Evolutionary conservation across 176 grass and related monocot genomes (phyloP), one percentile per base, ranked within the genome.

Genomic region (Luzula sylvatica): DNA sequence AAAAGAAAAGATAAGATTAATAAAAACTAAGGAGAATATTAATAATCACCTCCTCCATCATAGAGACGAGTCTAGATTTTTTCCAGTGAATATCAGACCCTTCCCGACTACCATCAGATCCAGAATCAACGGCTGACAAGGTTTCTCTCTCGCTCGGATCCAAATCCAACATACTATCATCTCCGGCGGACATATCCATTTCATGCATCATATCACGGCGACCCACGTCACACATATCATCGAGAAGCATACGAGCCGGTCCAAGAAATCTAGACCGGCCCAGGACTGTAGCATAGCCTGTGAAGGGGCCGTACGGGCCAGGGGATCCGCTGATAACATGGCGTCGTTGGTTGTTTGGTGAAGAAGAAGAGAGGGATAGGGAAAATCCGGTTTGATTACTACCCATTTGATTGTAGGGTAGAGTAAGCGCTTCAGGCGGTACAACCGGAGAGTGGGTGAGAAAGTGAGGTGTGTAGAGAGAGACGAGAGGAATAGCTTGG

Each of bases 161-260:
- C 28, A 52, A 47, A 42, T 87, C 74, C 64, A 87, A 54, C 1
- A 67, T 56, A 43, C 73, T 52, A 17, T 69, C 62, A 39, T 68
- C 51, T 38, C 69, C 68, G 1, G 14, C 13, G 7, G 46, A 17
- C 4, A 15, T 55, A 25, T 29, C 83, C 11, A 17, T 26, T 0
- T 55, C 68, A 32, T 58, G 69, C 15, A 61, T 65, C 26, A 65
- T 40, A 16, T 96, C 86, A 8, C 72, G 61, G 53, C 69, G 65
- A 6, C 81, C 86, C 0, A 87, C 86, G 77, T 83, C 72, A 79
- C 93, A 98, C 66, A 83, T 76, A 74, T 92, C 93, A 51, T 98
- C 82, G 0, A 98, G 86, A 11, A 98, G 71, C 69, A 83, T 82
- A 74, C 78, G 78, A 7, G 93, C 86, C 4, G 93, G 93, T 2